Base-by-base conservation (phyloP, 2,329 filamentous ascomycete genomes). In the Aspergillus arachidicola region DNA sequence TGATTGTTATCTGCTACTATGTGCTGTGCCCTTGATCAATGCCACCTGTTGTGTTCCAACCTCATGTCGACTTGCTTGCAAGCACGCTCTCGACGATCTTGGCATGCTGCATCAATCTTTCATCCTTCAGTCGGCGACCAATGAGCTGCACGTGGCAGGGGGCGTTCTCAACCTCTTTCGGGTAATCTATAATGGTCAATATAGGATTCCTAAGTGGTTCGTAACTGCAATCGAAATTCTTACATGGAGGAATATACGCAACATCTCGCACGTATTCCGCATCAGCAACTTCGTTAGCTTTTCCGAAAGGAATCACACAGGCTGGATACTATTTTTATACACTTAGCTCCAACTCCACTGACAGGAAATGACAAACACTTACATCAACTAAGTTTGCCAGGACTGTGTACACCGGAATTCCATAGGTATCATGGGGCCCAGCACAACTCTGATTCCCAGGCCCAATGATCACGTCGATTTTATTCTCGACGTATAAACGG, bases 131-230 rank as follows among this genome's bases (percentile, higher is more conserved):
- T 11, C 67, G 67, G n/a, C 69, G 60, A 1, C 69, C 70, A 7
- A 69, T 64, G 2, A 73, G 36, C 59, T 73, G 71, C 21, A 72
- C 62, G 50, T 71, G 66, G 58, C 70, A 72, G 1, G 71, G 69
- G 0, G 68, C 67, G 2, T 63, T 65, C 21, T 73, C 70, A 3
- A 72, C 51, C 16, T 64, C 58, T 1, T 66, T 58, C 0, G 71
- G 69, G 6, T 45, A 7, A 57, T 73, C 68, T 72, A 5, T 9
- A 12, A 1, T 3, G 6, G 19, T 64, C 12, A 58, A 26, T 38
- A 59, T 36, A 26, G 12, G 2, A n/a, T 19, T 4, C 14, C 3
- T 19, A n/a, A 23, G 16, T 3, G 1, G 1, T 6, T 21, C 6
- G n/a, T 14, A 14, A 9, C 14, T 2, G 38, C 7, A 23, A 14